phyloP scores from a whole-genome alignment of 23 red algal genomes.

The Gracilaria vermiculophylla region DNA sequence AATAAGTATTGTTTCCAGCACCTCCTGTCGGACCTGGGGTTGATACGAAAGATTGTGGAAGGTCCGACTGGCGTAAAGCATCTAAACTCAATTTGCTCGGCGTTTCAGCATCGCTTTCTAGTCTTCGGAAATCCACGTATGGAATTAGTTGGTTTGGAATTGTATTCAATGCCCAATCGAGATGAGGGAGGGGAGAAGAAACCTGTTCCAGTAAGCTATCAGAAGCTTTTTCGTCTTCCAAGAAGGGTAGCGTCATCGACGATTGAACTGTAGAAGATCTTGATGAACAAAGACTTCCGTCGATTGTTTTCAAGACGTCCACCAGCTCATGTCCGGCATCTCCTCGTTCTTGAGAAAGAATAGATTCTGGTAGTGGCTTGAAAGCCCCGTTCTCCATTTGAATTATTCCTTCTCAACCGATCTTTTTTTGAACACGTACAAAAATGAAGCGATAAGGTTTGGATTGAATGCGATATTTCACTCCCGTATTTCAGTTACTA shows the following conservation, averaged over 20 bases:
- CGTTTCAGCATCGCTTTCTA: constrained; percentile 21
- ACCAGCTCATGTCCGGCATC: background rate
- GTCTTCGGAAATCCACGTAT: constrained; percentile 2
- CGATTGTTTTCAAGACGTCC: background rate
- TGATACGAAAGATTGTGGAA: background rate
- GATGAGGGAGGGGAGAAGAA: constrained; percentile 11
- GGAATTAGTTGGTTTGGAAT: constrained; percentile 20
- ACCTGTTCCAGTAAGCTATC: constrained; percentile 19
- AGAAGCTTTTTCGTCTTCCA: background rate
- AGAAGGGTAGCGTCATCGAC: constrained; percentile 2
- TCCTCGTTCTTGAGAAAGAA: background rate
- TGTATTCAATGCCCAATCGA: constrained; percentile 23
- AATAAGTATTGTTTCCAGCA: background rate
- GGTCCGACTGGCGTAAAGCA: background rate
- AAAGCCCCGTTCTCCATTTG: background rate
- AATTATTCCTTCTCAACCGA: background rate
- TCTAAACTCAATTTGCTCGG: background rate
- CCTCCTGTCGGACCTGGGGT: background rate
- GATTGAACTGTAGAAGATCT: background rate
- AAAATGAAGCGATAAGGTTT: too few relatives aligned
- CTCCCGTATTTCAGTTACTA: too few relatives aligned
- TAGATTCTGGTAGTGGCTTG: background rate
- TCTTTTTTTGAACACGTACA: too few relatives aligned
- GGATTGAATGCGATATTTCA: too few relatives aligned
- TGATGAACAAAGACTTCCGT: background rate